Evolutionary conservation across 2,329 filamentous ascomycete species (phyloP).

Genomic region (Geosmithia morbida): DNA sequence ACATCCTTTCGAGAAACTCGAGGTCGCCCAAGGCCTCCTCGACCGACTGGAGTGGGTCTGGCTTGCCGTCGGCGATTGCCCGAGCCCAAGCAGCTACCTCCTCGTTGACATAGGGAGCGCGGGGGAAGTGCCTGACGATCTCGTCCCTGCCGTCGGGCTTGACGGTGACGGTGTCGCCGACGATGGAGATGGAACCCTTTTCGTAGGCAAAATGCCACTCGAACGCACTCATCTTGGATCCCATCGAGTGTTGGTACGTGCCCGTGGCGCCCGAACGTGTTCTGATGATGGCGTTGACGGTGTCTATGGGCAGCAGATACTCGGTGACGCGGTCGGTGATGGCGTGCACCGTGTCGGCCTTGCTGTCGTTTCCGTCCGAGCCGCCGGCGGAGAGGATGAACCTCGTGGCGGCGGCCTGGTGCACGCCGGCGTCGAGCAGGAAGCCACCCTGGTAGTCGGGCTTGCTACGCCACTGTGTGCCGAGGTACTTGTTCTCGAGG

Average conservation of each 20-base stretch:
- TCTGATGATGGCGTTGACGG: slow-evolving; percentile 43
- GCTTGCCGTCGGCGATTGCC: slow-evolving; percentile 29
- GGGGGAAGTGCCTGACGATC: slow-evolving; percentile 26
- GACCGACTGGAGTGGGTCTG: slow-evolving; percentile 34
- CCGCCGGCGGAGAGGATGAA: slow-evolving; percentile 27
- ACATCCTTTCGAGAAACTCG: slow-evolving; percentile 39
- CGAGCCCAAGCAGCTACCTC: slow-evolving; percentile 49
- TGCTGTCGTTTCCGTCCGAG: slow-evolving; percentile 21
- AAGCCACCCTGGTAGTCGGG: slow-evolving; percentile 65
- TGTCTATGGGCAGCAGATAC: slow-evolving; percentile 52
- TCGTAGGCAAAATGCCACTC: slow-evolving; percentile 45
- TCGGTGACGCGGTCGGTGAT: slow-evolving; percentile 38
- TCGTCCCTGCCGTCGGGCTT: slow-evolving; percentile 16
- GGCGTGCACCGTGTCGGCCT: slow-evolving; percentile 31
- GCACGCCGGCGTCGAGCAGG: slow-evolving; percentile 62
- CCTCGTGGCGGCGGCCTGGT: slow-evolving; percentile 49
- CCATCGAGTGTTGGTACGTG: slow-evolving; percentile 41
- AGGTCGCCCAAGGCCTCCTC: slow-evolving; percentile 47
- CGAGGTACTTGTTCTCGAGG: slow-evolving; percentile 28
- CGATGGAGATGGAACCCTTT: slow-evolving; percentile 35
- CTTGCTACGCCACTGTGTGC: slow-evolving; percentile 47
- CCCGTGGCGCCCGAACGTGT: slow-evolving; percentile 39
- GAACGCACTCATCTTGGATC: slow-evolving; percentile 35
- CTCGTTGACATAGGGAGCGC: slow-evolving; percentile 37
- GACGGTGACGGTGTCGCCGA: slow-evolving; percentile 27